phyloP scores from a whole-genome alignment of 148 eudicot species.

The Beta vulgaris region DNA sequence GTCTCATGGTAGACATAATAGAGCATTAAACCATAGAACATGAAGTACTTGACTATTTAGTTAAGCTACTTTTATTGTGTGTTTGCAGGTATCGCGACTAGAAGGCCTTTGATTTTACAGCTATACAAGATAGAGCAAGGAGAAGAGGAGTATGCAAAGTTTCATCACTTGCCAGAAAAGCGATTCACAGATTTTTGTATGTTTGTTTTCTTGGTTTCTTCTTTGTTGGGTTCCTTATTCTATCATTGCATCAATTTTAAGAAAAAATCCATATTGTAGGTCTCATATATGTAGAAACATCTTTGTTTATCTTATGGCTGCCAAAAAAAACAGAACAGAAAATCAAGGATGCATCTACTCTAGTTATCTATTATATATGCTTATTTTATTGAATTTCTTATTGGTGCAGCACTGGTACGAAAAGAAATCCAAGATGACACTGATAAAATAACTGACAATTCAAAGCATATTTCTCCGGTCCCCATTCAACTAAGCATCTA shows the following conservation, averaged over 20 bases:
- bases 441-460: slow-evolving; percentile 52
- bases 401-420: slow-evolving; percentile 50
- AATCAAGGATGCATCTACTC: too few relatives aligned
- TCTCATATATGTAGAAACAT: too few relatives aligned
- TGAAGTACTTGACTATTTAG: too few relatives aligned
- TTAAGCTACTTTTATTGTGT: not conserved
- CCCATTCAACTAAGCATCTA: slow-evolving; percentile 64
- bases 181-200: slow-evolving; percentile 58
- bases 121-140: slow-evolving; percentile 50
- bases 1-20: too few relatives aligned
- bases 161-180: slow-evolving; percentile 50
- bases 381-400: not conserved
- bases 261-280: too few relatives aligned
- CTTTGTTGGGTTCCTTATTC: not conserved
- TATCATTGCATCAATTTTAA: too few relatives aligned
- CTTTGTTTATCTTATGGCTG: too few relatives aligned
- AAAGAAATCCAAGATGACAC: slow-evolving; percentile 68
- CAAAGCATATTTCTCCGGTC: slow-evolving; percentile 47
- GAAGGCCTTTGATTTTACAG: slow-evolving; percentile 70
- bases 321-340: too few relatives aligned
- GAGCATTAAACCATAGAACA: too few relatives aligned
- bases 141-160: slow-evolving; percentile 60
- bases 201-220: slow-evolving; percentile 7
- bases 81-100: slow-evolving; percentile 60
- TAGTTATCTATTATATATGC: too few relatives aligned